Base-by-base conservation (phyloP, 1,139 yeast species). In the Pichiaceae sp. region DNA sequence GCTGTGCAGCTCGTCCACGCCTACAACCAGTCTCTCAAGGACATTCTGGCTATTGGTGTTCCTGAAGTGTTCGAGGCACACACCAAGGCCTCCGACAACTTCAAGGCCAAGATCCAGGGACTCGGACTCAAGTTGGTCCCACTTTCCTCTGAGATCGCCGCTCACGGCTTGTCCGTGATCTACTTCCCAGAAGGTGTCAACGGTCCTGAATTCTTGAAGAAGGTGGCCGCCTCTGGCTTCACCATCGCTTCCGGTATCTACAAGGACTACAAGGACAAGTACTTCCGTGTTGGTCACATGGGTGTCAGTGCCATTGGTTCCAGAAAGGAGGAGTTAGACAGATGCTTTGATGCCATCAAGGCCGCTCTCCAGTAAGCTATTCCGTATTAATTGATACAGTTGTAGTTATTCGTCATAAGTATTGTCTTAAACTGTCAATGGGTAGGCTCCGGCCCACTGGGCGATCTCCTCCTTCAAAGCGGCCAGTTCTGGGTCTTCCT, bases 281-380 rank as follows among this genome's bases (percentile, higher is more conserved):
- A 87, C 65, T 85, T 89, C 66, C 77, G 97, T 63, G 78, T 89
- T 42, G 97, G 97, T 24, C 97, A 89, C 63, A 89, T 89, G 97
- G 96, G 96, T 47, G 75, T 74, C 34, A 63, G 77, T 39, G 72
- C 72, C 2, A 66, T 71, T 34, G 67, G 71, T 36, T 63, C 63
- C 42, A 57, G 61, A 39, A 56, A 63, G 39, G 49, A 51, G n/a
- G 72, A 68, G 48, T 52, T 68, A 20, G 64, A 62, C 34, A 51
- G 52, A 31, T 66, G 66, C 24, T 59, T 62, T 37, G 48, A 53
- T 16, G 69, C 65, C 19, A 59, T 70, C 38, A 60, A 63, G 41
- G 61, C 58, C 30, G 46, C 70, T 9, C 51, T 69, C 28, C 50
- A 51, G 27, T 68, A 68, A 44, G 54, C 66, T 40, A 74, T 73